phyloP scores from a whole-genome alignment of 306 rosid species.

The Medicago ruthenica region DNA sequence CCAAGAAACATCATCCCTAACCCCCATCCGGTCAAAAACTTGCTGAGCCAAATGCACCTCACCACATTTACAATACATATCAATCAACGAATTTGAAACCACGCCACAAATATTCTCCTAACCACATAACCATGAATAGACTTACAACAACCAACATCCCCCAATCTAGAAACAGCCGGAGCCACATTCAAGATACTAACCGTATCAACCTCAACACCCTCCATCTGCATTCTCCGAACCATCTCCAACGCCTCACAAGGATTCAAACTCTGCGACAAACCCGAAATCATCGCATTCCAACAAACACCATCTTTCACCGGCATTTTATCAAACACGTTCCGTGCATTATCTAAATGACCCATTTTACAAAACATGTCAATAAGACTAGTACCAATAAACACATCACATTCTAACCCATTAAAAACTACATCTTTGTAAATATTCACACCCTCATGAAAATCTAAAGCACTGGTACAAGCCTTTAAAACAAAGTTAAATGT shows the following conservation, averaged over 20 bases:
- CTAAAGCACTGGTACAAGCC: not conserved
- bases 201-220: conserved; percentile 50
- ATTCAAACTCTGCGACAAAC: conserved; percentile 62
- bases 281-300: conserved; percentile 76
- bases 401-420: conserved; percentile 41
- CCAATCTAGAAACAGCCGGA: conserved; percentile 64
- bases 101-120: conserved; percentile 50
- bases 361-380: conserved; percentile 66
- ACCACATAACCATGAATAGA: conserved; percentile 67
- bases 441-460: conserved; percentile 11
- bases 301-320: conserved; percentile 56
- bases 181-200: conserved; percentile 76
- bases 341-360: conserved; percentile 60
- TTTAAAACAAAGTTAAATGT: conserved; percentile 14
- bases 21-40: conserved; percentile 54
- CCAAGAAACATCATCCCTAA: conserved; percentile 62
- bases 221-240: conserved; percentile 55
- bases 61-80: conserved; percentile 76
- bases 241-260: conserved; percentile 54
- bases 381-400: conserved; percentile 72
- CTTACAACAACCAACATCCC: conserved; percentile 59
- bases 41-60: conserved; percentile 49
- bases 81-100: conserved; percentile 66
- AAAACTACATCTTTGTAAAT: not conserved
- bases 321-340: conserved; percentile 62